Conservation (phyloP, 495 filamentous ascomycete species). For the Aspergillus hancockii region DNA sequence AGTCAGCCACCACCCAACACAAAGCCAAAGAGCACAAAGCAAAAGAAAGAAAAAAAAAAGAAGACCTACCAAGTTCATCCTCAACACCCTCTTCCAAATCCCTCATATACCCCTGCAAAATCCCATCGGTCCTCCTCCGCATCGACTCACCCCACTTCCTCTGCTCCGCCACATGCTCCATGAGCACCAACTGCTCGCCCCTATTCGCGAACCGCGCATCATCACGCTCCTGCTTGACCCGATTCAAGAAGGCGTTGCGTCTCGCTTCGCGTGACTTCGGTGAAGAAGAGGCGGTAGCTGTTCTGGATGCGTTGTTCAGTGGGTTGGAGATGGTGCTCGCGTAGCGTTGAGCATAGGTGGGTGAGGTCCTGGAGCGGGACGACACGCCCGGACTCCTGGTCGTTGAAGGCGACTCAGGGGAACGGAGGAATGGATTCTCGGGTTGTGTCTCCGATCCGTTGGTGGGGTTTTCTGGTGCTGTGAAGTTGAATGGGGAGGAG, state of each 20-base stretch:
- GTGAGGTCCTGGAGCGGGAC: slow-evolving; percentile 13
- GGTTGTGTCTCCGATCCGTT: slow-evolving; percentile 1
- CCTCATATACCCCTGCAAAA: slow-evolving; percentile 26
- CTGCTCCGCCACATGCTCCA: slow-evolving; percentile 50
- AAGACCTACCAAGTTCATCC: slow-evolving; percentile 25
- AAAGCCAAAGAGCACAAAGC: not conserved
- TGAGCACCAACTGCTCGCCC: slow-evolving; percentile 70
- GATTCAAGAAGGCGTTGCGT: slow-evolving; percentile 69
- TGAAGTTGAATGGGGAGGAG: slow-evolving; percentile 9
- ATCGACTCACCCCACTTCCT: slow-evolving; percentile 51
- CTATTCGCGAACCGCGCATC: slow-evolving; percentile 66
- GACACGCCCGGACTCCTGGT: not conserved
- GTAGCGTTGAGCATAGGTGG: slow-evolving; percentile 34
- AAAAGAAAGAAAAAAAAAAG: not conserved
- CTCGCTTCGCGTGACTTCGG: slow-evolving; percentile 35
- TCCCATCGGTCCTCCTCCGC: slow-evolving; percentile 33
- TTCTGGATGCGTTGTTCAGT: slow-evolving; percentile 21
- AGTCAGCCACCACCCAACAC: not conserved
- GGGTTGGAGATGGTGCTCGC: slow-evolving; percentile 31
- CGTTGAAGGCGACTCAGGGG: not conserved
- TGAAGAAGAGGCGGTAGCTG: slow-evolving; percentile 15
- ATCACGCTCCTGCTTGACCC: slow-evolving; percentile 71
- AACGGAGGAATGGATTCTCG: slow-evolving; percentile 11
- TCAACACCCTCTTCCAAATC: slow-evolving; percentile 36
- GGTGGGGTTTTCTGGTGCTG: slow-evolving; percentile 3